Conservation (phyloP, 306 rosid genomes). For the Cucurbita ficifolia region DNA sequence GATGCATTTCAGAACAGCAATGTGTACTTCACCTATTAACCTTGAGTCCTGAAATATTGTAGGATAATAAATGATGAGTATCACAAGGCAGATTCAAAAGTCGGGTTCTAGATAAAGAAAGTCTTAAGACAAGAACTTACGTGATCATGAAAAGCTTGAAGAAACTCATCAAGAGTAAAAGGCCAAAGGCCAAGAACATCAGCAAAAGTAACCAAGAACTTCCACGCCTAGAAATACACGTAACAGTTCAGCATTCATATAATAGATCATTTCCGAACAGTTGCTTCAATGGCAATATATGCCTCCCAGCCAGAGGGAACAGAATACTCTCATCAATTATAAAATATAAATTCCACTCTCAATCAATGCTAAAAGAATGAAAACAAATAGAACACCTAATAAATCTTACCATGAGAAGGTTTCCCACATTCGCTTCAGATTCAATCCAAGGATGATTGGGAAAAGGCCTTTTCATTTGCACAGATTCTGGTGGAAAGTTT, state of each 20-base stretch:
- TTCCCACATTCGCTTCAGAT: conserved; percentile 51
- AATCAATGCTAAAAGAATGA: conserved; percentile 2
- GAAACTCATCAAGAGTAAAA: conserved; percentile 73
- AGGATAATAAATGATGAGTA: conserved; percentile 5
- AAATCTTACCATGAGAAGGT: conserved; percentile 61
- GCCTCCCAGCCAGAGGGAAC: neutral
- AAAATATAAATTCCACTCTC: neutral
- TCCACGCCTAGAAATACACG: conserved; percentile 51
- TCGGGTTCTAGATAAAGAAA: conserved; percentile 2
- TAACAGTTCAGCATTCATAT: neutral
- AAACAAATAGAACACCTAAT: neutral
- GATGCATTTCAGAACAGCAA: conserved; percentile 49
- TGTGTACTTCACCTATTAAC: conserved; percentile 59
- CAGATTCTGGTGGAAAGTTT: conserved; percentile 44
- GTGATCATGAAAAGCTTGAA: conserved; percentile 78
- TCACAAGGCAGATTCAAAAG: neutral
- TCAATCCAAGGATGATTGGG: conserved; percentile 55
- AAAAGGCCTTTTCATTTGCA: conserved; percentile 48
- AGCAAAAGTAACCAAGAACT: conserved; percentile 57
- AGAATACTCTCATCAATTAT: neutral
- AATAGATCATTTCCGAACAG: neutral
- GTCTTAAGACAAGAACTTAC: conserved; percentile 21
- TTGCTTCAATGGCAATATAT: neutral
- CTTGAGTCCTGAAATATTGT: conserved; percentile 47
- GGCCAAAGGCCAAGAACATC: conserved; percentile 74